Base-by-base conservation (phyloP, 2,329 filamentous ascomycete genomes). In the Blastomyces emzantsi region DNA sequence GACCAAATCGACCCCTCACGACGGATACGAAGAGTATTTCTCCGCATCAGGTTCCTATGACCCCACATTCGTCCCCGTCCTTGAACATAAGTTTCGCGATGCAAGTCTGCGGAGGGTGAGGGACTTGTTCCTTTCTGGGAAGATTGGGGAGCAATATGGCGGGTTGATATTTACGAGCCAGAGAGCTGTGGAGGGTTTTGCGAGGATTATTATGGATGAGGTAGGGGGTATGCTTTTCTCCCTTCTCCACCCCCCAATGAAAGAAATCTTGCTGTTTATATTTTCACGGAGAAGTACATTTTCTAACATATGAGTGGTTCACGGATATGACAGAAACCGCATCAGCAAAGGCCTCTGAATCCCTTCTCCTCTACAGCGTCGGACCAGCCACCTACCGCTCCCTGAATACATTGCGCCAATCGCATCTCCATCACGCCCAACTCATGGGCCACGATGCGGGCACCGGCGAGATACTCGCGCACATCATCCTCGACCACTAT, bases 371-470 rank as follows among this genome's bases (percentile, higher is more conserved):
- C n/a, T 81, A 81, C 69, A 77, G 76, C 30, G 79, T 81, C 68
- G 79, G 79, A 3, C 79, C 79, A 3, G 79, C 79, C 13, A 81
- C 79, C 3, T 75, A 89, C 2, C 86, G 89, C 60, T 89, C 90
- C 4, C 81, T 99, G 45, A 75, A 76, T 51, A 77, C 80, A 1
- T 69, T 88, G 13, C 74, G 78, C 51, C 71, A 70, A 67, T 67
- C 66, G 19, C 67, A 73, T 68, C 76, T 63, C 77, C 85, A 60
- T 72, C 79, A 51, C 73, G 88, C 70, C 78, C 85, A 57, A 0
- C 84, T 97, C 41, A 83, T 90, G 64, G 94, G 93, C 57, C 85
- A 88, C 66, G 87, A 95, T 64, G 89, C 90, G 0, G 94, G 94
- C 15, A 96, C 88, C 68, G 94, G 93, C 39, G 90, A 93, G 67